Evolutionary conservation across 768 basidiomycete genomes (phyloP).

Genomic region (Botryobasidium botryosum): DNA sequence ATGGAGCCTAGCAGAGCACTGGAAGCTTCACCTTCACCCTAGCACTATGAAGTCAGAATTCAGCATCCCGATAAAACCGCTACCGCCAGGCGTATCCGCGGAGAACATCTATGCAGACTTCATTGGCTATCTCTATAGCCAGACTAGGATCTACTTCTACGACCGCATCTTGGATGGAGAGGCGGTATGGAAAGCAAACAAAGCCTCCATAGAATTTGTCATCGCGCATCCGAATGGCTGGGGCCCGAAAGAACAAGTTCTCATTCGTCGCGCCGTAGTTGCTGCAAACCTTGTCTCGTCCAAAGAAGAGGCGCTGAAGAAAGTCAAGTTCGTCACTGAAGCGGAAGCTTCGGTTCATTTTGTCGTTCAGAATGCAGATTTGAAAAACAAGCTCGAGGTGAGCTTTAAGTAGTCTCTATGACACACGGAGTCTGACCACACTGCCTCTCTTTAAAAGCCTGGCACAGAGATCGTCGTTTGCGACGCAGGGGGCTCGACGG

Average conservation of each 20-base stretch:
- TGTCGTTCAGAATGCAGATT: no score
- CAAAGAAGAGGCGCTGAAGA: slow-evolving; percentile 22
- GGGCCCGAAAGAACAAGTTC: slow-evolving; percentile 28
- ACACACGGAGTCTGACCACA: no score
- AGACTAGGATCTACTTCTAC: slow-evolving; percentile 14
- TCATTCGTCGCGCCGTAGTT: slow-evolving; percentile 29
- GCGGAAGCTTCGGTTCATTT: slow-evolving; percentile 39
- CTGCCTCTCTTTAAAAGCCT: no score
- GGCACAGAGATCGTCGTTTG: no score
- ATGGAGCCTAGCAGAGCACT: no score
- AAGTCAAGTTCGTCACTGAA: slow-evolving; percentile 32
- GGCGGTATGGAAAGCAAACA: not conserved
- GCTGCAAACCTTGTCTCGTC: slow-evolving; percentile 25
- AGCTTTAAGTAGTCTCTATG: no score
- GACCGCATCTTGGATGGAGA: not conserved
- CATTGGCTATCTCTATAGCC: slow-evolving; percentile 15
- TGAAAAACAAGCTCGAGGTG: not conserved
- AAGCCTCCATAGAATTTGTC: not conserved
- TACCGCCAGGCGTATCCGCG: no score
- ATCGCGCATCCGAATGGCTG: slow-evolving; percentile 26
- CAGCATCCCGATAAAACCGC: no score
- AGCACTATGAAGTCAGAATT: no score
- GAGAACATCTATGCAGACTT: slow-evolving; percentile 17
- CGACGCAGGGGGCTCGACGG: no score
- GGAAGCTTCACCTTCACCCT: no score